Evolutionary conservation across 345 rosid species (phyloP).

Genomic region (Populus davidiana): DNA sequence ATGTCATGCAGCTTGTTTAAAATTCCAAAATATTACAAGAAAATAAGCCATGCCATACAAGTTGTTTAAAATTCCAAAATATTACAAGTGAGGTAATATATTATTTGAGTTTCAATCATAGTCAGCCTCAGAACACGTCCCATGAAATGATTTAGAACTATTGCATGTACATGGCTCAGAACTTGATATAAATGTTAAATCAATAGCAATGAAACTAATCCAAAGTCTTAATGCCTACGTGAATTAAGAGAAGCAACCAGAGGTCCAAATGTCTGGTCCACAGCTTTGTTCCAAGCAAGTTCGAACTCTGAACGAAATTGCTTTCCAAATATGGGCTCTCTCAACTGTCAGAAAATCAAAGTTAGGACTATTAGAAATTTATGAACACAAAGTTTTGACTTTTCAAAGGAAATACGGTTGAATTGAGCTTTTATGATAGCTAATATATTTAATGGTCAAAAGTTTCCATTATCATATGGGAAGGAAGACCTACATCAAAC

Average conservation of each 20-base stretch:
- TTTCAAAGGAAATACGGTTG: not conserved
- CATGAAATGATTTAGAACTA: constrained; percentile 4
- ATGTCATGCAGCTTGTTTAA: too few species aligned
- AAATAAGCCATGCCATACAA: not conserved
- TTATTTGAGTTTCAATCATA: constrained; percentile 9
- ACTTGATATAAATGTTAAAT: not conserved
- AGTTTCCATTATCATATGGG: not conserved
- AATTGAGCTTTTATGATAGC: not conserved
- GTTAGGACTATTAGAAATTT: constrained; percentile 11
- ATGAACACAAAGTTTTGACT: not conserved
- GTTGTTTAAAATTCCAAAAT: not conserved
- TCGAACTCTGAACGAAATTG: constrained; percentile 52
- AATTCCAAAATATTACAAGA: not conserved
- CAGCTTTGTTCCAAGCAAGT: constrained; percentile 76
- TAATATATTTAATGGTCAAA: not conserved
- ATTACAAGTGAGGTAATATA: not conserved
- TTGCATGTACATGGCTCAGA: constrained; percentile 12
- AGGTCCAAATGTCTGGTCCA: constrained; percentile 71
- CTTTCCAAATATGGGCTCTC: constrained; percentile 57
- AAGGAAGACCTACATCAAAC: not conserved
- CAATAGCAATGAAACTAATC: not conserved
- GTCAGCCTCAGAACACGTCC: constrained; percentile 5
- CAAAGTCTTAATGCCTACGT: constrained; percentile 51
- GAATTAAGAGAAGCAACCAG: constrained; percentile 60
- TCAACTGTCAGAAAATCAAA: constrained; percentile 41